Percentiles rank a stretch among this genome's conserved stretches.
Evolutionary conservation across 2,329 filamentous ascomycete species (phyloP).

Genomic region (Monosporascus sp.): DNA sequence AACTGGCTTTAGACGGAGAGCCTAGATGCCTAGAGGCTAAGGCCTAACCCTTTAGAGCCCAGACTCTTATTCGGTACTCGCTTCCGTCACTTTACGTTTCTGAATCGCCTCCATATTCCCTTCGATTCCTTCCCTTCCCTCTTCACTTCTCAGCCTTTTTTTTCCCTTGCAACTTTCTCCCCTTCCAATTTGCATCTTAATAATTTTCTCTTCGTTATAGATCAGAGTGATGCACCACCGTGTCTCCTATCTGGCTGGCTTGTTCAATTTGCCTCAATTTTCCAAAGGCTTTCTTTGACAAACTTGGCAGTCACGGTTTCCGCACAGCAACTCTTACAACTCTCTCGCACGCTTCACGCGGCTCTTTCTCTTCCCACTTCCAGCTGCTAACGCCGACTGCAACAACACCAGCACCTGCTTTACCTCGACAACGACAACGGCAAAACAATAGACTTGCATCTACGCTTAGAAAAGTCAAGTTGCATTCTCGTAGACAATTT

Average conservation of each 20-base stretch:
- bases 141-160: slow-evolving; percentile 31
- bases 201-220: slow-evolving; percentile 15
- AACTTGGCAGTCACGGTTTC: not conserved
- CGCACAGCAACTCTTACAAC: no score
- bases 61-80: not conserved
- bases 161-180: slow-evolving; percentile 22
- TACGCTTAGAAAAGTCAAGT: not conserved
- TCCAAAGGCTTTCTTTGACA: not conserved
- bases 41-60: not conserved
- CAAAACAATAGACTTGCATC: not conserved
- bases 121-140: slow-evolving; percentile 31
- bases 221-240: slow-evolving; percentile 24
- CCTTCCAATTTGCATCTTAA: slow-evolving; percentile 23
- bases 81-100: not conserved
- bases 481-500: not conserved
- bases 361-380: not conserved
- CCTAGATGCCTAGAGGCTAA: not conserved
- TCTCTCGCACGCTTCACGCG: no score
- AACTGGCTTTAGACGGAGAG: not conserved
- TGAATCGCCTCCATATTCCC: slow-evolving; percentile 16
- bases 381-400: not conserved
- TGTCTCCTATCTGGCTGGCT: slow-evolving; percentile 20
- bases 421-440: not conserved
- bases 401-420: not conserved
- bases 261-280: slow-evolving; percentile 5